Base-by-base conservation (phyloP, 176 grass and related monocot genomes). In the Hordeum marinum region DNA sequence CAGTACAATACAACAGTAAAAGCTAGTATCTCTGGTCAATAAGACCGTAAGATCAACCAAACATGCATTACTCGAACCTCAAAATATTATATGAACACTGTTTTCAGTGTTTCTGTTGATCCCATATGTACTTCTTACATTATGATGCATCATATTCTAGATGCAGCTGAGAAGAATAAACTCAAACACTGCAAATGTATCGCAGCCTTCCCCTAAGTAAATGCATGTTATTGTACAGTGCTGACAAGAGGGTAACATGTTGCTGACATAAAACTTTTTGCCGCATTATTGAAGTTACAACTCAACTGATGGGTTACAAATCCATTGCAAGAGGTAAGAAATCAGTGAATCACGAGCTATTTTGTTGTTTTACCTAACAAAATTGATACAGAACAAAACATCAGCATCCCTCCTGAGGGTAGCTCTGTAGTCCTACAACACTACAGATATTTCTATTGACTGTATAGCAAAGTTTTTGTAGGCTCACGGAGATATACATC, bases 391-490 rank as follows among this genome's bases (percentile, higher is more conserved):
- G 8, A 80, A 75, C 27, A 74, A 90, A 90, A 87, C 69, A 87
- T 80, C 68, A 90, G 75, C 80, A 80, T 75, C 84, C 84, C 80
- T 75, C 75, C 59, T 74, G 39, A 79, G 89, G 84, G 37, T 15
- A 79, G 52, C 75, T 68, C 84, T 75, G 89, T 84, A 84, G 80
- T 74, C 61, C 75, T 87, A 80, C 46, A 64, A 86, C 66, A 84
- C 75, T 67, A 83, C 45, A 80, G 84, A 50, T 62, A 74, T 79
- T 87, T 87, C 89, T 90, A 87, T 31, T 83, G 26, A 84, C 67
- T 75, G 84, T 90, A 87, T 87, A 98, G 80, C 63, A 95, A 58
- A 72, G 17, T 58, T 86, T 98, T 94, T 24, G 93, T 98, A 75
- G 83, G 79, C 69, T 80, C 71, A 71, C 63, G 84, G 68, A 98